Conservation (phyloP, 2,329 filamentous ascomycete species). For the Paracorniculantispora psalliotae region DNA sequence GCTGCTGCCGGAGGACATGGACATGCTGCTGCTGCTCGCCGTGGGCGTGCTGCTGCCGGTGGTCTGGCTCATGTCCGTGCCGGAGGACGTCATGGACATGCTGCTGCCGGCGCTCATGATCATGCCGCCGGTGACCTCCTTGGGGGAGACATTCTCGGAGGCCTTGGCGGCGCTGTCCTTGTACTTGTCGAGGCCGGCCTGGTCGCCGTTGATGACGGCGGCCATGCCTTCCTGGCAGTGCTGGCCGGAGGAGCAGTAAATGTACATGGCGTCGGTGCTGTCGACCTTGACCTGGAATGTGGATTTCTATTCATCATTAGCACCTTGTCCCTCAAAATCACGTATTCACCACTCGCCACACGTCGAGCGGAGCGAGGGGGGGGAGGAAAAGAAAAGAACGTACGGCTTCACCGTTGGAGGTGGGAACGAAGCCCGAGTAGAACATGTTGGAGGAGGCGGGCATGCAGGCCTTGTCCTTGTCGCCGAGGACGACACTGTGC, state of each 20-base stretch:
- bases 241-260: constrained; percentile 24
- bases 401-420: background rate
- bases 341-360: background rate
- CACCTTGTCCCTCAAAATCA: background rate
- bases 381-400: background rate
- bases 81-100: background rate
- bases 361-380: constrained; percentile 4
- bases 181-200: background rate
- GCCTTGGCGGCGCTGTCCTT: constrained; percentile 1
- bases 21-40: background rate
- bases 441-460: constrained; percentile 22
- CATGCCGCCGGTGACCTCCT: background rate
- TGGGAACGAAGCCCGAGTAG: constrained; percentile 6
- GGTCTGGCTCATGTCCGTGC: background rate
- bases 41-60: background rate
- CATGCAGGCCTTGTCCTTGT: constrained; percentile 44
- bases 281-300: constrained; percentile 25
- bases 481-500: constrained; percentile 46
- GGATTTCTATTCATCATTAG: background rate
- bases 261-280: constrained; percentile 26
- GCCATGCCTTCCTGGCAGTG: constrained; percentile 26
- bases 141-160: background rate
- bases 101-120: background rate
- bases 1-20: background rate
- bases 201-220: constrained; percentile 10